These are phyloP conservation scores for Diophrys appendiculata DNA, from an alignment of 73 alveolate species.

Conservation along the genomic window DNA sequence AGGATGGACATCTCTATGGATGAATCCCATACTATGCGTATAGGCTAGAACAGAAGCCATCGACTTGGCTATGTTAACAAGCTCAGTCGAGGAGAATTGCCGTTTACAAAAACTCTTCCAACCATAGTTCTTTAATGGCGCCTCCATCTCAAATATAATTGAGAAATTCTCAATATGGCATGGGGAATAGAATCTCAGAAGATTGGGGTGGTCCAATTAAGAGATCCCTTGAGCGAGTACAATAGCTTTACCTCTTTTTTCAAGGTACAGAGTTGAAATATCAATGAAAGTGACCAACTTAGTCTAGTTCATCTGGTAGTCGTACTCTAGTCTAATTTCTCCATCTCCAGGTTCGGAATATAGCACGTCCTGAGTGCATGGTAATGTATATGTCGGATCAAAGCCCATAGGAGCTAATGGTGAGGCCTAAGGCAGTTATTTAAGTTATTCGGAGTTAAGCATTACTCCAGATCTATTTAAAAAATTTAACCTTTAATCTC, in stretches of 20 bases:
- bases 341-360: conserved; percentile 45
- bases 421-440: too few species aligned
- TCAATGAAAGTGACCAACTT: conserved; percentile 50
- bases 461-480: too few species aligned
- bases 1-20: conserved; percentile 45
- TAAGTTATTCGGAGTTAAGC: too few species aligned
- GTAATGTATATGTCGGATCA: too few species aligned
- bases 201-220: too few species aligned
- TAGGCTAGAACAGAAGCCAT: conserved; percentile 9
- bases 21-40: conserved; percentile 5
- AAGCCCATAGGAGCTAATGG: too few species aligned
- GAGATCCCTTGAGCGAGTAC: too few species aligned
- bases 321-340: conserved; percentile 38
- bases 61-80: conserved; percentile 4
- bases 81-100: conserved; percentile 16
- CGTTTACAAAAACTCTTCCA: conserved; percentile 42
- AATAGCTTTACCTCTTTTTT: conserved; percentile 35
- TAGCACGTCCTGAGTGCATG: too few species aligned
- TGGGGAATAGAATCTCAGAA: too few species aligned
- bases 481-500: too few species aligned
- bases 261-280: conserved; percentile 54
- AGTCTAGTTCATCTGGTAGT: not conserved
- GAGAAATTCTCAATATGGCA: too few species aligned
- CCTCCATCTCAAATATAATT: conserved; percentile 49
- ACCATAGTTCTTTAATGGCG: conserved; percentile 6